phyloP scores from a whole-genome alignment of 257 asterid species.

The Gentiana dahurica region DNA sequence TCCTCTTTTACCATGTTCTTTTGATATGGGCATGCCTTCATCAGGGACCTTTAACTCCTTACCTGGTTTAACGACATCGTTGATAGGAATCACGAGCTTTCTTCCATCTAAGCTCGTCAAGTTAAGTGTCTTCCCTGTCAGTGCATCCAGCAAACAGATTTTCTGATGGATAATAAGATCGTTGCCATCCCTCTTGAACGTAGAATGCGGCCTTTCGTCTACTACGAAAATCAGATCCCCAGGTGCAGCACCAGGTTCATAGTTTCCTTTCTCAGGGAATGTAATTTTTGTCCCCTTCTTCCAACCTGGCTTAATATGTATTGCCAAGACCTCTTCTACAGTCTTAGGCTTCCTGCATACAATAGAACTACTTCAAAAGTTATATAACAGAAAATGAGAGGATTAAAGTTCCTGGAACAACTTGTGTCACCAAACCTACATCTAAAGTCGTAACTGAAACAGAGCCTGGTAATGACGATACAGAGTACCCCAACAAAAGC shows the following conservation, averaged over 20 bases:
- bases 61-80: slow-evolving; percentile 19
- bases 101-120: slow-evolving; percentile 33
- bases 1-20: slow-evolving; percentile 27
- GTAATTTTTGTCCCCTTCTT: slow-evolving; percentile 45
- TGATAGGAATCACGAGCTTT: slow-evolving; percentile 24
- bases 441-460: too few relatives aligned
- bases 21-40: slow-evolving; percentile 36
- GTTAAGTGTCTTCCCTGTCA: slow-evolving; percentile 25
- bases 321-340: slow-evolving; percentile 23
- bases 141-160: slow-evolving; percentile 26
- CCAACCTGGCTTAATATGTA: slow-evolving; percentile 38
- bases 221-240: slow-evolving; percentile 35
- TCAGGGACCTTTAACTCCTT: slow-evolving; percentile 25
- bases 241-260: slow-evolving; percentile 26
- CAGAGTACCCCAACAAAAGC: too few relatives aligned
- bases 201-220: slow-evolving; percentile 34
- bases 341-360: too few relatives aligned
- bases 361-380: too few relatives aligned
- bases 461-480: too few relatives aligned
- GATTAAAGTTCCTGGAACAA: too few relatives aligned
- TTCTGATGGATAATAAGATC: slow-evolving; percentile 24
- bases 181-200: slow-evolving; percentile 33
- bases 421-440: too few relatives aligned
- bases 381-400: too few relatives aligned
- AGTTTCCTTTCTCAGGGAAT: slow-evolving; percentile 38